phyloP scores from a whole-genome alignment of 208 protist species.

The Entamoeba moshkovskii region DNA sequence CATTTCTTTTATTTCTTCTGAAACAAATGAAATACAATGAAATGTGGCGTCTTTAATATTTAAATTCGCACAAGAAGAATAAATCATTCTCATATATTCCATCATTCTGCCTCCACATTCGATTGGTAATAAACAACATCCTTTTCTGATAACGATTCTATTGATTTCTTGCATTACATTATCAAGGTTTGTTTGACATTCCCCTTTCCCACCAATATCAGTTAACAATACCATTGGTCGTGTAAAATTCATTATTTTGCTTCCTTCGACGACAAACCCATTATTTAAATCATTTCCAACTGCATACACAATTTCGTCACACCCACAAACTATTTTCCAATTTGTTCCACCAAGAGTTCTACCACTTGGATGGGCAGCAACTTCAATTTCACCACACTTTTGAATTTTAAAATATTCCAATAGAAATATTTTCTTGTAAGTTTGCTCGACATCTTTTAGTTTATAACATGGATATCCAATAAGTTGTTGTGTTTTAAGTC shows the following conservation, averaged over 20 bases:
- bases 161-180: not conserved
- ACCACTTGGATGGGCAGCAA: not conserved
- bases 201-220: not conserved
- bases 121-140: not conserved
- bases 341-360: not conserved
- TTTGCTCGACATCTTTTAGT: not conserved
- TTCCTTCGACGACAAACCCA: not conserved
- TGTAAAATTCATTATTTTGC: not conserved
- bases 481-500: not conserved
- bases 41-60: not conserved
- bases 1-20: not conserved
- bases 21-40: not conserved
- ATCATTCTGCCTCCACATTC: not conserved
- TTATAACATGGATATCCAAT: not conserved
- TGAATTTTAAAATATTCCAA: not conserved
- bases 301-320: not conserved
- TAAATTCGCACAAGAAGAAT: not conserved
- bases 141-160: not conserved
- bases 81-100: not conserved
- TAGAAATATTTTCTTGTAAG: not conserved
- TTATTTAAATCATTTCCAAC: not conserved
- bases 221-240: not conserved
- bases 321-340: not conserved
- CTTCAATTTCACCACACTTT: not conserved
- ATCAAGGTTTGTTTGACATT: not conserved